phyloP scores from a whole-genome alignment of 1,284 basidiomycete genomes.

The Melanopsichium pennsylvanicum region DNA sequence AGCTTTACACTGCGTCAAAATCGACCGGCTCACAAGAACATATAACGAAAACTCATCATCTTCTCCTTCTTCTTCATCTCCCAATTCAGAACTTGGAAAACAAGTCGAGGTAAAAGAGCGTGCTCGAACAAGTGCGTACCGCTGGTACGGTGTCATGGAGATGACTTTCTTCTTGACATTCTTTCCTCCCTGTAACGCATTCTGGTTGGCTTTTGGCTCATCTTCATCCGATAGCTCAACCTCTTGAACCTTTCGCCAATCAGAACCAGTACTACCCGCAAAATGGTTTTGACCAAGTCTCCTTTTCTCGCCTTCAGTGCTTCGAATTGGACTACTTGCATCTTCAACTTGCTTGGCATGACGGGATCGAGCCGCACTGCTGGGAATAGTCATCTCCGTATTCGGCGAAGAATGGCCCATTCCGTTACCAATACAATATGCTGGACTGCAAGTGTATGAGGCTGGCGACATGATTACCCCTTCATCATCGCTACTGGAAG shows the following conservation, averaged over 20 bases:
- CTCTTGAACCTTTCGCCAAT: conserved; percentile 13
- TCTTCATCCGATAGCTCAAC: conserved; percentile 39
- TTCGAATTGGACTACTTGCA: conserved; percentile 3
- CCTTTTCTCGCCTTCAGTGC: no score
- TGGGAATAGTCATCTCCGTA: conserved; percentile 27
- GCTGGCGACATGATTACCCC: background rate
- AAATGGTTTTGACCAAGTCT: no score
- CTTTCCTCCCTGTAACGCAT: background rate
- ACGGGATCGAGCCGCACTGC: conserved; percentile 11
- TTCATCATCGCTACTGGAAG: conserved; percentile 11
- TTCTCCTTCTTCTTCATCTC: conserved; percentile 22
- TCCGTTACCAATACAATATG: background rate
- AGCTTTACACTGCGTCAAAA: no score
- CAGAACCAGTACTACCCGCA: no score
- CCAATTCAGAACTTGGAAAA: background rate
- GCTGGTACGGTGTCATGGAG: conserved; percentile 39
- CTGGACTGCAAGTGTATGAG: conserved; percentile 16
- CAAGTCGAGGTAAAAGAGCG: background rate
- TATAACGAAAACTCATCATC: conserved; percentile 12
- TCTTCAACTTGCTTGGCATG: background rate
- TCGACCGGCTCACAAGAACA: no score
- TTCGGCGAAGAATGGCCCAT: conserved; percentile 15
- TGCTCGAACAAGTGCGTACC: conserved; percentile 19
- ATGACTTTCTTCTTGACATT: conserved; percentile 12
- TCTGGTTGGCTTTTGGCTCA: background rate